A percentile compares a stretch with the other conserved stretches of the same genome.
Conservation (phyloP, 2,329 filamentous ascomycete genomes). For the Aspergillus clavatus region DNA sequence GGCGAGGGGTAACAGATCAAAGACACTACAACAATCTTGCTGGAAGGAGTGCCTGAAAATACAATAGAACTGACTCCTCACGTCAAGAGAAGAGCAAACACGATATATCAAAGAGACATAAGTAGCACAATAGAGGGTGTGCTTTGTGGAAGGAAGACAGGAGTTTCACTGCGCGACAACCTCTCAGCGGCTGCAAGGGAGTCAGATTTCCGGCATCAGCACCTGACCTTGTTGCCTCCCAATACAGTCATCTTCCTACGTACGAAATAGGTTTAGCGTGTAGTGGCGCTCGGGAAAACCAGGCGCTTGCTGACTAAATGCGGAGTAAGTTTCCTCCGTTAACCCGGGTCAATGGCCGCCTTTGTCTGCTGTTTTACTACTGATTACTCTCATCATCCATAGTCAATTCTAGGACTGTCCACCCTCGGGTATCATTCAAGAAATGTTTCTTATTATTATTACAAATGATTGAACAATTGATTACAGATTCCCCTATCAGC, state of each 20-base stretch:
- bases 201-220: slow-evolving; percentile 22
- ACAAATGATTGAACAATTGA: no score
- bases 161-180: slow-evolving; percentile 8
- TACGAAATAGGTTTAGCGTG: no score
- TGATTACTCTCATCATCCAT: no score
- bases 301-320: not conserved
- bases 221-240: slow-evolving; percentile 15
- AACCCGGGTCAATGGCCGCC: no score
- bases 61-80: not conserved
- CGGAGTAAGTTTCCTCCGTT: not conserved
- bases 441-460: no score
- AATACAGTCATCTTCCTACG: not conserved
- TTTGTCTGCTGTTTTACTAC: not conserved
- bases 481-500: no score
- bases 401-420: no score
- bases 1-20: slow-evolving; percentile 13
- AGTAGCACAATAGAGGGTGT: slow-evolving; percentile 3
- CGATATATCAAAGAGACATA: slow-evolving; percentile 1
- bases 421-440: no score
- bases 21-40: slow-evolving; percentile 2
- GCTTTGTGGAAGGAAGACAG: slow-evolving; percentile 9
- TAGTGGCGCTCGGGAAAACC: no score
- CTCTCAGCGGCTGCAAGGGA: slow-evolving; percentile 1
- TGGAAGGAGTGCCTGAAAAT: not conserved
- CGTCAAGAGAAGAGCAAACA: slow-evolving; percentile 1